Conservation (phyloP, 768 basidiomycete genomes). For the Psilocybe tampanensis region DNA sequence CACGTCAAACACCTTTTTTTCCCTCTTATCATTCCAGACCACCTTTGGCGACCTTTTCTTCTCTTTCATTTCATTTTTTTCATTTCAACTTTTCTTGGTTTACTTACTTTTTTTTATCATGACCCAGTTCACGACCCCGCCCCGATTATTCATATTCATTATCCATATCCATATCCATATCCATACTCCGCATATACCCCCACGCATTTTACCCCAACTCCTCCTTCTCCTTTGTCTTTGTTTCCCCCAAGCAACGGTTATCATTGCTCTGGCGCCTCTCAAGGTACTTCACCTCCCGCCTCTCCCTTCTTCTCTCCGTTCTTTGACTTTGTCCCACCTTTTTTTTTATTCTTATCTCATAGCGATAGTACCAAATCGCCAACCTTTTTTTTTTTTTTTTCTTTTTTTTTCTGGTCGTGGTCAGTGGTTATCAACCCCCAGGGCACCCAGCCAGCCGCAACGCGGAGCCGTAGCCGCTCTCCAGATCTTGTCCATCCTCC, state of each 20-base stretch:
- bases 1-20: background rate
- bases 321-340: background rate
- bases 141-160: slow-evolving; percentile 1
- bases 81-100: background rate
- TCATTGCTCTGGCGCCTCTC: no score
- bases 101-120: slow-evolving; percentile 17
- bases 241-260: no score
- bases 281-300: no score
- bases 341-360: background rate
- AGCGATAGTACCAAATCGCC: background rate
- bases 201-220: slow-evolving; percentile 17
- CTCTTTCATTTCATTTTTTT: background rate
- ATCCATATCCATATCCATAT: slow-evolving; percentile 5
- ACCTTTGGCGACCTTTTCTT: background rate
- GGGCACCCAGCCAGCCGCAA: no score
- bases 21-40: background rate
- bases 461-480: no score
- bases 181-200: slow-evolving; percentile 7
- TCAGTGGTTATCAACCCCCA: background rate
- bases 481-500: no score
- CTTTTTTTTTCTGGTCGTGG: background rate
- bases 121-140: background rate
- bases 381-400: background rate
- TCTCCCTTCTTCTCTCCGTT: no score
- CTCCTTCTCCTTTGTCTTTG: background rate